These are phyloP conservation scores for Russula sp. DNA, from an alignment of 768 basidiomycete genomes.

Conservation along the genomic window DNA sequence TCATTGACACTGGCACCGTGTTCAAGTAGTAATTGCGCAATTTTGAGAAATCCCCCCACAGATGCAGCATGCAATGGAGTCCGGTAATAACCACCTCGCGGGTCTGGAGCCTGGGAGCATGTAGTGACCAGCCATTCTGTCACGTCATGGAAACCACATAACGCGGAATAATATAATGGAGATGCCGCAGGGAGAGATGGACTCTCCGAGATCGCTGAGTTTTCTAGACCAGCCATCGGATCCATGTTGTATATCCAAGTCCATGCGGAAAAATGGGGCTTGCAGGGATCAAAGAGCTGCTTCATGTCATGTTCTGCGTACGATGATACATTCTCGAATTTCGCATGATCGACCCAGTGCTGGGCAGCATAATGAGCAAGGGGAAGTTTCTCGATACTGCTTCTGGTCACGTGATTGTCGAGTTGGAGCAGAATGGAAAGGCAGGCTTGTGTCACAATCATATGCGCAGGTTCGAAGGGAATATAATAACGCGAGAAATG, in stretches of 20 bases:
- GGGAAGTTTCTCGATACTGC: not conserved
- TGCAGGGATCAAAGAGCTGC: not conserved
- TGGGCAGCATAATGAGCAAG: slow-evolving; percentile 1
- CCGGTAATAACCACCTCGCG: no score
- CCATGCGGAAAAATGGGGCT: not conserved
- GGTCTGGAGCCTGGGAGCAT: not conserved
- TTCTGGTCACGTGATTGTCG: not conserved
- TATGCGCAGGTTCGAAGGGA: not conserved
- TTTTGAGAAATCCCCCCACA: not conserved
- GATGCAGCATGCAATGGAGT: not conserved
- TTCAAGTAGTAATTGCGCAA: no score
- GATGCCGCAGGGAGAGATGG: fast-evolving
- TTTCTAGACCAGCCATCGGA: no score
- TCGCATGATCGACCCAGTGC: not conserved
- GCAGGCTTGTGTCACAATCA: not conserved
- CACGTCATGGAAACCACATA: not conserved
- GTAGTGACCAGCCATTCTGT: not conserved
- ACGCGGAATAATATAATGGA: not conserved
- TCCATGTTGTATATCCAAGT: not conserved
- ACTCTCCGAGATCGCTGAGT: no score
- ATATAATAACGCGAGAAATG: not conserved
- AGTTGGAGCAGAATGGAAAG: not conserved
- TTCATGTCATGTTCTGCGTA: not conserved
- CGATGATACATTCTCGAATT: not conserved
- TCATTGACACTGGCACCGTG: not conserved